These are phyloP conservation scores for Chalciporus piperatus DNA, from an alignment of 768 basidiomycete genomes.

Conservation along the genomic window DNA sequence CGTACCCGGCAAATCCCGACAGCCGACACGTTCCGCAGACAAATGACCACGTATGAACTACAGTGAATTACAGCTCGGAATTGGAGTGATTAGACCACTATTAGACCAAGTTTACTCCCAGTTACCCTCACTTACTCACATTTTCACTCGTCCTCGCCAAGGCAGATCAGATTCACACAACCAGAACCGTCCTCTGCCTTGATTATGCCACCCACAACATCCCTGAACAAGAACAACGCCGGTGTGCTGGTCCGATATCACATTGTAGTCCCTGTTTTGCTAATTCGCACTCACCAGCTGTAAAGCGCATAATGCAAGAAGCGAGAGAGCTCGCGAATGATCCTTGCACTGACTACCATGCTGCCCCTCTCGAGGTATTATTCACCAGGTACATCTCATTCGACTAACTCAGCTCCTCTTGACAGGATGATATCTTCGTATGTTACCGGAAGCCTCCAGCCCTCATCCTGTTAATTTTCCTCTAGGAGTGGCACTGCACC, in stretches of 20 bases:
- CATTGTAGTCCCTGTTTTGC: not conserved
- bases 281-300: constrained; percentile 47
- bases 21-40: too few species aligned
- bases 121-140: not conserved
- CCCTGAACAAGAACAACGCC: constrained; percentile 89
- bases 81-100: too few species aligned
- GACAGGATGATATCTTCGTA: constrained; percentile 86
- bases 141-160: not conserved
- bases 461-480: constrained; percentile 20
- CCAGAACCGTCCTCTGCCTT: not conserved
- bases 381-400: not conserved
- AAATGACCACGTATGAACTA: constrained; percentile 8
- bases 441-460: constrained; percentile 24
- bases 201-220: constrained; percentile 17
- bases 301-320: constrained; percentile 97
- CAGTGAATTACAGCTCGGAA: too few species aligned
- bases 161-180: not conserved
- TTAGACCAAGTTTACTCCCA: too few species aligned
- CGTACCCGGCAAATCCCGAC: constrained; percentile 14
- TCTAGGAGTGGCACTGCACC: constrained; percentile 94
- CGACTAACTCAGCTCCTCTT: constrained; percentile 10
- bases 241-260: constrained; percentile 43
- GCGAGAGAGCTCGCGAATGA: constrained; percentile 85
- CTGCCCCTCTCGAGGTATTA: constrained; percentile 72
- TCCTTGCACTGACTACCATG: constrained; percentile 82